phyloP scores from a whole-genome alignment of 1,284 basidiomycete genomes.

The Ceratorhiza oryzae-sativae region DNA sequence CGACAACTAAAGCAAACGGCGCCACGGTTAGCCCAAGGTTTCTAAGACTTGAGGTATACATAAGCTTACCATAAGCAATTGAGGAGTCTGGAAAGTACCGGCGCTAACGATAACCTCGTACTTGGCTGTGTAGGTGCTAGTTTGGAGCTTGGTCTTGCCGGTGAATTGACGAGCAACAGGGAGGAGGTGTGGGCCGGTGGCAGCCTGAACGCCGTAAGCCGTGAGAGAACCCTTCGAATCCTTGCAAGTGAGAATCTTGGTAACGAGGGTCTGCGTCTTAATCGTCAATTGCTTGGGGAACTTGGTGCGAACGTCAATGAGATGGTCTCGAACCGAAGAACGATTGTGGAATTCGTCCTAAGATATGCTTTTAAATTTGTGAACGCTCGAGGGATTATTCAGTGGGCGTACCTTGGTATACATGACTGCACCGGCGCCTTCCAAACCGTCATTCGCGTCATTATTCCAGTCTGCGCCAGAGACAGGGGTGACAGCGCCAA shows the following conservation, averaged over 20 bases:
- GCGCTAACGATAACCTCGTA: conserved; percentile 29
- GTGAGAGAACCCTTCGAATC: not conserved
- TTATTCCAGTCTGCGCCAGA: conserved; percentile 15
- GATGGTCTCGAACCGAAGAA: conserved; percentile 35
- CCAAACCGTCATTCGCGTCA: conserved; percentile 18
- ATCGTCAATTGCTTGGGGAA: conserved; percentile 12
- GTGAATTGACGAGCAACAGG: conserved; percentile 27
- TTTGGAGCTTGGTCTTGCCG: conserved; percentile 10
- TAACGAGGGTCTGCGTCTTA: conserved; percentile 15
- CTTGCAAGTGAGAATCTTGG: conserved; percentile 27
- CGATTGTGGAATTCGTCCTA: conserved; percentile 20
- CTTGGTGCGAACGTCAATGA: conserved; percentile 7
- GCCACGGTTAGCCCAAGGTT: not conserved
- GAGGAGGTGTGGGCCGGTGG: conserved; percentile 9
- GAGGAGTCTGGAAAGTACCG: conserved; percentile 28
- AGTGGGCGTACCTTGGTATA: not conserved
- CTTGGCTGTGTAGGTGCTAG: conserved; percentile 19
- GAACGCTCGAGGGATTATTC: not conserved
- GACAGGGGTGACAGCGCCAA: conserved; percentile 14
- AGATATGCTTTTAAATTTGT: not conserved
- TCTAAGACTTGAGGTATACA: not conserved
- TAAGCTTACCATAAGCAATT: conserved; percentile 16
- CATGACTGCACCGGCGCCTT: conserved; percentile 25
- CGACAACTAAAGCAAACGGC: conserved; percentile 2
- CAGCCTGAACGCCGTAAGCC: conserved; percentile 26